Evolutionary conservation across 2,329 filamentous ascomycete species (phyloP).

Genomic region (Penicillium paneum): DNA sequence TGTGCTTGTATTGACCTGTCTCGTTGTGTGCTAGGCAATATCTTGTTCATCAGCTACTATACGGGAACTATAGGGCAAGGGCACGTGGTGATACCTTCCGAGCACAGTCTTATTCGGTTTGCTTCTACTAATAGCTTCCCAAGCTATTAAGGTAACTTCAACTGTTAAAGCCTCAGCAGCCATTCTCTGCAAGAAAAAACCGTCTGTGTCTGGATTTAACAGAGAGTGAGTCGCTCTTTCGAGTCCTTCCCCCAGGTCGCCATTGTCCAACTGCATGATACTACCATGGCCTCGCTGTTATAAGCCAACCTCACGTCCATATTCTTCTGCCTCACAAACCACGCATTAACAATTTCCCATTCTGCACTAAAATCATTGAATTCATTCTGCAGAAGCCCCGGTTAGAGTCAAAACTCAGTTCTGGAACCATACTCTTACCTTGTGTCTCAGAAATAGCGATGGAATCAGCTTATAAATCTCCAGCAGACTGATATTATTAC

Average conservation of each 20-base stretch:
- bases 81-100: not conserved
- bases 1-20: not conserved
- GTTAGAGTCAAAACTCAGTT: not conserved
- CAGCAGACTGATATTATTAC: slow-evolving; percentile 53
- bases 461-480: slow-evolving; percentile 61
- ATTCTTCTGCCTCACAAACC: not conserved
- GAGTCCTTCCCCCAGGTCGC: not conserved
- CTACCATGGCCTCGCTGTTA: not conserved
- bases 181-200: not conserved
- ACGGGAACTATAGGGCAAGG: no score
- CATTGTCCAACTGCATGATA: not conserved
- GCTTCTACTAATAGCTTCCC: not conserved
- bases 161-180: not conserved
- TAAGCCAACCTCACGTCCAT: not conserved
- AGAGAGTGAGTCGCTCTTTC: not conserved
- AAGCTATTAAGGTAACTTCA: not conserved
- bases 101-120: not conserved
- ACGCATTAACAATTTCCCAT: slow-evolving; percentile 44
- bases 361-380: slow-evolving; percentile 16
- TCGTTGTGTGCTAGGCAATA: not conserved
- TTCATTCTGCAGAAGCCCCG: slow-evolving; percentile 10
- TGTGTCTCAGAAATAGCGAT: slow-evolving; percentile 41
- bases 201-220: not conserved
- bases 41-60: not conserved
- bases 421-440: slow-evolving; percentile 10